Evolutionary conservation across 2,329 filamentous ascomycete genomes (phyloP).

Genomic region (Sporothrix pallida): DNA sequence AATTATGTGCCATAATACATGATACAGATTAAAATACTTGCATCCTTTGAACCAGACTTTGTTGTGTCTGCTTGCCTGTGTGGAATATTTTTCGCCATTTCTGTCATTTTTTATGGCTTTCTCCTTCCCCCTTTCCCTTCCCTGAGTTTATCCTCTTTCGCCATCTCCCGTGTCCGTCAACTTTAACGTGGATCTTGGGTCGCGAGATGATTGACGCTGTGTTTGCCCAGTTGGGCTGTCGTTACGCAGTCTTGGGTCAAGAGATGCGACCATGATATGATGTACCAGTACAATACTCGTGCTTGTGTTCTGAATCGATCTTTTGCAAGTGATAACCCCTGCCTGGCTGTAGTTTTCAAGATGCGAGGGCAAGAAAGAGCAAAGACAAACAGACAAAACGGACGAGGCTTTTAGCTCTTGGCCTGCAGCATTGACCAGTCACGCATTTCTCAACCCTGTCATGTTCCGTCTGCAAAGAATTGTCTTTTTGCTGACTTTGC

Average conservation of each 20-base stretch:
- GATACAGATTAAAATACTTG: neutral
- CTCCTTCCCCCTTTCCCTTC: no score
- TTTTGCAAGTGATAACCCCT: no score
- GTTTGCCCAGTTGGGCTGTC: conserved; percentile 14
- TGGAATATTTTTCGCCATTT: neutral
- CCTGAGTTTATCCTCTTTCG: no score
- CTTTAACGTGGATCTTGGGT: neutral
- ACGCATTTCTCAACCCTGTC: neutral
- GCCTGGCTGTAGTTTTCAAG: no score
- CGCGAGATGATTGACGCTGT: conserved; percentile 8
- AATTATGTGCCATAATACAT: neutral
- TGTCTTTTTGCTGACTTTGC: neutral
- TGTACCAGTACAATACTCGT: neutral
- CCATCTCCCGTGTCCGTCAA: no score
- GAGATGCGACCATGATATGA: neutral
- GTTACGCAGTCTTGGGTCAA: neutral
- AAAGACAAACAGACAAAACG: neutral
- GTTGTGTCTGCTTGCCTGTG: neutral
- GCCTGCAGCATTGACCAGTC: conserved; percentile 5
- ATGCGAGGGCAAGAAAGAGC: neutral
- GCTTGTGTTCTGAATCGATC: neutral
- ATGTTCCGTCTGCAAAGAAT: neutral
- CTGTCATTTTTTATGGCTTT: no score
- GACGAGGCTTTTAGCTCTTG: neutral
- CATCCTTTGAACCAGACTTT: no score